These are phyloP conservation scores for Ascochyta koolunga DNA, from an alignment of 2,329 filamentous ascomycete genomes.

Conservation along the genomic window DNA sequence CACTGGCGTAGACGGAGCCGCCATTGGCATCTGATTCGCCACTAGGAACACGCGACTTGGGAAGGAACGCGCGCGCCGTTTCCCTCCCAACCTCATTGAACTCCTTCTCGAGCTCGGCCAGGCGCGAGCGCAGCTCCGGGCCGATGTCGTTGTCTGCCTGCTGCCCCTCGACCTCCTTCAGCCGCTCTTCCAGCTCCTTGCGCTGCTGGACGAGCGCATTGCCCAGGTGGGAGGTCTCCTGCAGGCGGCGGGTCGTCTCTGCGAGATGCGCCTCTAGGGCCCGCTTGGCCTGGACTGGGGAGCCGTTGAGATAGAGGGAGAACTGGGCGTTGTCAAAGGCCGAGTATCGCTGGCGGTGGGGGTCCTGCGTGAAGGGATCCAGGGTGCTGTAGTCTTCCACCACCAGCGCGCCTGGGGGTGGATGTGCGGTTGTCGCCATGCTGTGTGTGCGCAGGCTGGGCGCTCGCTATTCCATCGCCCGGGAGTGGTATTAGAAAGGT, in stretches of 20 bases:
- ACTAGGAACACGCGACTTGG: conserved; percentile 77
- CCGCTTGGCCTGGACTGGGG: conserved; percentile 84
- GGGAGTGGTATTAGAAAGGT: conserved; percentile 9
- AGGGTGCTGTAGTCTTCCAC: conserved; percentile 45
- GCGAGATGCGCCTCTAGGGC: conserved; percentile 89
- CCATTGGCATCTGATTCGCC: conserved; percentile 44
- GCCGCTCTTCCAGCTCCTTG: conserved; percentile 77
- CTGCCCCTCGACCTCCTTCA: conserved; percentile 83
- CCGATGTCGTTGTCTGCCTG: conserved; percentile 74
- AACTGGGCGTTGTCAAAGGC: conserved; percentile 83
- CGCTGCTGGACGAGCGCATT: conserved; percentile 87
- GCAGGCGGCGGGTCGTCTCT: conserved; percentile 88
- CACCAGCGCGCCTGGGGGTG: conserved; percentile 49
- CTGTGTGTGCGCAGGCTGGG: conserved; percentile 18
- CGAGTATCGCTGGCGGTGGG: conserved; percentile 72
- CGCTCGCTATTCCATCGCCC: conserved; percentile 40
- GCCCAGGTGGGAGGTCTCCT: conserved; percentile 88
- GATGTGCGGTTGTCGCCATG: conserved; percentile 54
- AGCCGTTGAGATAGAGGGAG: conserved; percentile 75
- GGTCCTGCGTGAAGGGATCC: conserved; percentile 55
- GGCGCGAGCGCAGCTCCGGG: conserved; percentile 79
- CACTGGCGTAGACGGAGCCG: conserved; percentile 70
- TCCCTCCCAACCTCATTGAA: conserved; percentile 94
- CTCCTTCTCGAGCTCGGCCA: conserved; percentile 88
- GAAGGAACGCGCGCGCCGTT: conserved; percentile 85